These are phyloP conservation scores for Houttuynia cordata DNA, from an alignment of 164 flowering plant species.

Conservation along the genomic window DNA sequence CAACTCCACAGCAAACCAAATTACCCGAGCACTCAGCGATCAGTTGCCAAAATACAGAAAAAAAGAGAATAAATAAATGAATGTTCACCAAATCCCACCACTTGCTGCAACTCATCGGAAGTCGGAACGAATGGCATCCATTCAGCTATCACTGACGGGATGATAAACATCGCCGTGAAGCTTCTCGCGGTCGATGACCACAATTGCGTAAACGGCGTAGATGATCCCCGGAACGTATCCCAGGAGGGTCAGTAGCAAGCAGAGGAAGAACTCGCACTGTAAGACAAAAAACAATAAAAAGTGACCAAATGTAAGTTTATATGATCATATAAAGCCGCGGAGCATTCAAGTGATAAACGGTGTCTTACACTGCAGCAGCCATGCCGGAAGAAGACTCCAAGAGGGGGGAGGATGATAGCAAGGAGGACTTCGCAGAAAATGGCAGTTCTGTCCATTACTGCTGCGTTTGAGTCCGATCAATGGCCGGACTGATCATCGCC, in stretches of 20 bases:
- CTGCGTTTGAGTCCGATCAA: too few relatives aligned
- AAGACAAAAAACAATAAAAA: conserved; percentile 2
- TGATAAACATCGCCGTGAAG: conserved; percentile 9
- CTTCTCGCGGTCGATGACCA: conserved; percentile 15
- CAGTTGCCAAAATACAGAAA: too few relatives aligned
- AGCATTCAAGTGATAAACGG: background rate
- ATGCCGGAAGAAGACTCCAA: conserved; percentile 65
- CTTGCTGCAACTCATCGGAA: too few relatives aligned
- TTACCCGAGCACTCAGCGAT: too few relatives aligned
- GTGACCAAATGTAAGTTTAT: background rate
- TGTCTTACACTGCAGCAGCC: conserved; percentile 48
- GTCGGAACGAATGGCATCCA: background rate
- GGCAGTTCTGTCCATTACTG: background rate
- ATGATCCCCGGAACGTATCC: conserved; percentile 43
- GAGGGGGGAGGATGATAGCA: conserved; percentile 64
- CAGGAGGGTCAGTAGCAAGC: conserved; percentile 30
- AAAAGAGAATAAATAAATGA: background rate
- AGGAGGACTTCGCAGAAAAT: conserved; percentile 37
- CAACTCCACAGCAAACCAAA: too few relatives aligned
- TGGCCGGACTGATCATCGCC: too few relatives aligned
- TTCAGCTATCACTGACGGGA: conserved; percentile 10
- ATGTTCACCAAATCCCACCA: background rate
- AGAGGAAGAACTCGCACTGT: conserved; percentile 31
- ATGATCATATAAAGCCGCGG: too few relatives aligned
- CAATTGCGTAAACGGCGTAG: conserved; percentile 37